Evolutionary conservation across 495 filamentous ascomycete species (phyloP), one percentile per base, ranked within the genome.

Genomic region (Penicillium argentinense): DNA sequence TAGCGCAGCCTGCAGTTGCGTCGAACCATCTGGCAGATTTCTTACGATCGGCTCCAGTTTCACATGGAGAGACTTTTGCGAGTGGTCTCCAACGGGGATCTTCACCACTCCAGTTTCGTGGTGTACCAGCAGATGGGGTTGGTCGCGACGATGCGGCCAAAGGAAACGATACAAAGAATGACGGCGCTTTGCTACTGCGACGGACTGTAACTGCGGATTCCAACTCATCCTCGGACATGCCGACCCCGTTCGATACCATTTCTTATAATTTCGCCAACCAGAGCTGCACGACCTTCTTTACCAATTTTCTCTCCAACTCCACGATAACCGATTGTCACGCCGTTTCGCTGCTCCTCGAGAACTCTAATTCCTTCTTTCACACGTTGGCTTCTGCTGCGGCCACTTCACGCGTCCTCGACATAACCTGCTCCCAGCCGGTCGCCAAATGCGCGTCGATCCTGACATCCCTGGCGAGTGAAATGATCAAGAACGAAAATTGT

Each of bases 351-450:
- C 79, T 92, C 14, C 74, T 93, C 5, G 78, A 84, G 68, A 80
- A 85, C 50, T 87, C 83, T 47, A 78, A 75, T 57, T 82, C 81
- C 18, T 93, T 95, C 74, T 96, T 95, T 71, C 72, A 86, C 48
- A 80, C 79, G 36, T 72, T 84, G 42, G 79, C 71, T 57, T 88
- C 83, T 9, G 65, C 83, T 28, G 63, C 83, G 33, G 63, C 75
- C 49, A 84, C 91, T 43, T 86, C 87, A 1, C 78, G 78, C 45
- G 76, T 83, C 37, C 77, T 96, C 39, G 81, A 91, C 57, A 77
- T 77, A 14, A 78, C 87, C 23, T 96, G 91, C 71, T 68, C 69
- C 8, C 80, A 81, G 47, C 67, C 85, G 53, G 73, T 80, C 39
- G 64, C 67, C 4, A 52, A 62, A 25, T 96, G 91, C 74, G 64